These are phyloP conservation scores for Boletus patriciae DNA, from an alignment of 768 basidiomycete species.

Conservation along the genomic window DNA sequence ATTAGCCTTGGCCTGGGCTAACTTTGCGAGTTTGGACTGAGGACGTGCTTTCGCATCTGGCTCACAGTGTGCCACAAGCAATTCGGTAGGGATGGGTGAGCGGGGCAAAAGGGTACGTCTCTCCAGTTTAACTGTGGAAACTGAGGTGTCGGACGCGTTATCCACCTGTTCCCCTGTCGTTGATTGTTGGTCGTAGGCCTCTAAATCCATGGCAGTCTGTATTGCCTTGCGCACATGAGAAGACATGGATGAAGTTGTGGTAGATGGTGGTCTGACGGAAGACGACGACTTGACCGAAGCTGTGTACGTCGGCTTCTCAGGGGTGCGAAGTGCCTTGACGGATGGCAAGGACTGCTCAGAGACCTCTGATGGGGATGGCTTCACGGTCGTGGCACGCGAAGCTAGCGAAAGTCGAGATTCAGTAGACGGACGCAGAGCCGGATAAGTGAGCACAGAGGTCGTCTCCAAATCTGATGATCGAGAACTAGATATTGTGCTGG, in stretches of 20 bases:
- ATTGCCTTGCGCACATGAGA: slow-evolving; percentile 66
- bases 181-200: slow-evolving; percentile 46
- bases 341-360: slow-evolving; percentile 19
- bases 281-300: slow-evolving; percentile 29
- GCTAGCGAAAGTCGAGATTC: slow-evolving; percentile 45
- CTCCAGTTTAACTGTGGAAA: slow-evolving; percentile 25
- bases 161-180: slow-evolving; percentile 11
- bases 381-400: slow-evolving; percentile 25
- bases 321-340: slow-evolving; percentile 26
- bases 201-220: slow-evolving; percentile 62
- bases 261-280: slow-evolving; percentile 26
- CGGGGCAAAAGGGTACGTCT: slow-evolving; percentile 24
- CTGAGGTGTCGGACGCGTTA: slow-evolving; percentile 15
- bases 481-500: slow-evolving; percentile 52
- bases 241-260: slow-evolving; percentile 50
- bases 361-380: slow-evolving; percentile 12
- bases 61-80: slow-evolving; percentile 14
- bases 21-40: slow-evolving; percentile 71
- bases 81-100: slow-evolving; percentile 17
- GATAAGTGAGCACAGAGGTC: slow-evolving; percentile 71
- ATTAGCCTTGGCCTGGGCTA: slow-evolving; percentile 60
- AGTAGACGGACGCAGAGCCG: slow-evolving; percentile 64
- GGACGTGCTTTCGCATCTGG: slow-evolving; percentile 34
- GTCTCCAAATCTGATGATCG: slow-evolving; percentile 53
- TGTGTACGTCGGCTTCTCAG: slow-evolving; percentile 14